Percentiles rank a stretch among this genome's conserved stretches.
Evolutionary conservation across 1,284 basidiomycete genomes (phyloP).

Genomic region (Exobasidium cylindrosporum): DNA sequence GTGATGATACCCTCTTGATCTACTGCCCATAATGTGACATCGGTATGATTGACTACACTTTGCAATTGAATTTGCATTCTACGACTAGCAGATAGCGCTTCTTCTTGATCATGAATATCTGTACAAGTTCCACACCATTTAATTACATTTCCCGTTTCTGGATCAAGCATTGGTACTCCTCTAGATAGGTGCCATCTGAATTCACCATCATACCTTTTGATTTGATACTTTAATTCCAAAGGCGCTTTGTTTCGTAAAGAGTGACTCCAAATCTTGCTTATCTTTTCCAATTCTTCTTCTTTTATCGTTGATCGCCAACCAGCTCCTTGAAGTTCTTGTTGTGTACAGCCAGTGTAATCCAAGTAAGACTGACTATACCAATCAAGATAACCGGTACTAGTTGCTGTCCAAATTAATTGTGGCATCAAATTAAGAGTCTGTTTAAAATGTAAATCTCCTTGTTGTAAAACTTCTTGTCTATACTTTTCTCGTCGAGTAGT

Average conservation of each 20-base stretch:
- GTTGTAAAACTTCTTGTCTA: conserved; percentile 25
- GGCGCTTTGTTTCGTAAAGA: conserved; percentile 54
- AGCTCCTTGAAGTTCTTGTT: too few species aligned
- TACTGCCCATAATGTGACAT: conserved; percentile 48
- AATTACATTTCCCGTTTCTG: conserved; percentile 34
- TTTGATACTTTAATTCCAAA: conserved; percentile 53
- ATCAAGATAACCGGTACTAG: conserved; percentile 47
- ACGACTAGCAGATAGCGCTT: conserved; percentile 39
- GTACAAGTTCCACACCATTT: conserved; percentile 55
- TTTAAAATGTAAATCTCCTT: conserved; percentile 43
- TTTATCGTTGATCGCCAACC: conserved; percentile 33
- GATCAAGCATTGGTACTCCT: conserved; percentile 45
- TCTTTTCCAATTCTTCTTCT: conserved; percentile 50
- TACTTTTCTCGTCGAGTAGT: conserved; percentile 26
- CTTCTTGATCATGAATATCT: conserved; percentile 46
- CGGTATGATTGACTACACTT: conserved; percentile 47
- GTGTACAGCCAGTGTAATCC: conserved; percentile 48
- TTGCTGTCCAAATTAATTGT: conserved; percentile 53
- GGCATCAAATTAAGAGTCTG: conserved; percentile 47
- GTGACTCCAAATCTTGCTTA: conserved; percentile 46
- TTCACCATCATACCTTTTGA: conserved; percentile 40
- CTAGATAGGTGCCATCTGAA: conserved; percentile 53
- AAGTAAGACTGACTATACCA: conserved; percentile 34
- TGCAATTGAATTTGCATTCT: conserved; percentile 42
- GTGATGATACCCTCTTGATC: conserved; percentile 42